phyloP scores from a whole-genome alignment of 225 moss, liverwort and hornwort species.

The Thuidium tamariscinum region DNA sequence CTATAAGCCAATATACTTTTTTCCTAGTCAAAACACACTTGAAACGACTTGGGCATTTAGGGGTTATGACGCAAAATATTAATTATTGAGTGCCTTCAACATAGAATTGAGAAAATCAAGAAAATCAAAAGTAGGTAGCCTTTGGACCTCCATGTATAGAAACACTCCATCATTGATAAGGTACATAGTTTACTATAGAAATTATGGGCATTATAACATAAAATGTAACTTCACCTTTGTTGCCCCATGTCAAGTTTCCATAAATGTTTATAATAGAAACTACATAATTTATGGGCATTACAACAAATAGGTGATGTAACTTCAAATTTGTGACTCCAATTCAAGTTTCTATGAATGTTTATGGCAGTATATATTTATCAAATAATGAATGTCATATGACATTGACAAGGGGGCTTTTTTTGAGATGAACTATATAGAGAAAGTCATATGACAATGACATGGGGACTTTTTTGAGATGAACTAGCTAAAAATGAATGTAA shows the following conservation, averaged over 20 bases:
- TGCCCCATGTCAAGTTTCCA: not conserved
- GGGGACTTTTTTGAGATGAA: not conserved
- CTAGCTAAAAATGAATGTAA: not conserved
- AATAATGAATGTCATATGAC: too few species aligned
- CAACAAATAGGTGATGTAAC: not conserved
- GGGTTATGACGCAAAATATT: not conserved
- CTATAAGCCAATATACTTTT: too few species aligned
- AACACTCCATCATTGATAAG: too few species aligned
- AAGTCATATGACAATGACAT: too few species aligned
- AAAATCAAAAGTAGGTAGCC: not conserved
- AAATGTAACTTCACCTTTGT: not conserved
- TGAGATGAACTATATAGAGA: too few species aligned
- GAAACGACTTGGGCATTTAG: too few species aligned
- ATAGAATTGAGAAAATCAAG: not conserved
- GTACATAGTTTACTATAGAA: accelerated
- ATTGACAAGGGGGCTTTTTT: too few species aligned
- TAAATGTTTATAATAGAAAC: accelerated
- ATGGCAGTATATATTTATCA: not conserved
- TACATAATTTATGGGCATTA: not conserved
- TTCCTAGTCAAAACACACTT: too few species aligned
- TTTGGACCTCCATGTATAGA: not conserved
- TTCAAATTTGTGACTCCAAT: not conserved
- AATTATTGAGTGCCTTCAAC: not conserved
- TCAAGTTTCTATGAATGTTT: not conserved
- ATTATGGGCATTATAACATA: not conserved